Evolutionary conservation across 208 protist species (phyloP).

Genomic region (Acanthamoeba sp.): DNA sequence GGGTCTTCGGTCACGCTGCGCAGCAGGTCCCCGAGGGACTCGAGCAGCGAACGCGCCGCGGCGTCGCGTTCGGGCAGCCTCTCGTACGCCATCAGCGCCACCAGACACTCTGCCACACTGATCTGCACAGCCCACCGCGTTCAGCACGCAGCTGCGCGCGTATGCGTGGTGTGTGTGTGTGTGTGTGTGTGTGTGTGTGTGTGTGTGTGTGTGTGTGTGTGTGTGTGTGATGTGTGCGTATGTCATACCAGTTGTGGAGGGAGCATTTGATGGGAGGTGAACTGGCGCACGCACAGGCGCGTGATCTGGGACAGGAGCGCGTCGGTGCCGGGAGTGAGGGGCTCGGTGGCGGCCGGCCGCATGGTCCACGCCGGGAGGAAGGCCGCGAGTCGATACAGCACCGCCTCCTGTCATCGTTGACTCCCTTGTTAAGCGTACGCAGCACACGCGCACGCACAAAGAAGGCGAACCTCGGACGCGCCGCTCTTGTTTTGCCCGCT

Average conservation of each 20-base stretch:
- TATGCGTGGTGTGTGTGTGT: no score
- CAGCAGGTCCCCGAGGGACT: conserved; percentile 6
- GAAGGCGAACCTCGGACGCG: not conserved
- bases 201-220: not conserved
- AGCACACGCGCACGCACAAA: not conserved
- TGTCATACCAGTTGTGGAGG: conserved; percentile 6
- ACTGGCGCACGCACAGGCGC: not conserved
- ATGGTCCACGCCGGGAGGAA: conserved; percentile 23
- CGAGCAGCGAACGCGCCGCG: not conserved
- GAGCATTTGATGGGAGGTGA: not conserved
- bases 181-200: no score
- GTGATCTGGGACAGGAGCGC: not conserved
- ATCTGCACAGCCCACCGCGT: not conserved
- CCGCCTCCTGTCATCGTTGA: not conserved
- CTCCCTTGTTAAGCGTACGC: not conserved
- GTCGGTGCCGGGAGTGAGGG: not conserved
- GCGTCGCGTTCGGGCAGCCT: not conserved
- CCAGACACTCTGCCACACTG: not conserved
- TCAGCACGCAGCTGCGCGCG: no score
- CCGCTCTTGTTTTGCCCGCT: not conserved
- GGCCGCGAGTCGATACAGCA: not conserved
- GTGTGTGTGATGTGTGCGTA: not conserved
- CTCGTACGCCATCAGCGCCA: conserved; percentile 33
- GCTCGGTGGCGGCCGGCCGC: not conserved
- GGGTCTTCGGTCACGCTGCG: conserved; percentile 28